Conservation (phyloP, 2,329 filamentous ascomycete species). For the Talaromyces sp. region DNA sequence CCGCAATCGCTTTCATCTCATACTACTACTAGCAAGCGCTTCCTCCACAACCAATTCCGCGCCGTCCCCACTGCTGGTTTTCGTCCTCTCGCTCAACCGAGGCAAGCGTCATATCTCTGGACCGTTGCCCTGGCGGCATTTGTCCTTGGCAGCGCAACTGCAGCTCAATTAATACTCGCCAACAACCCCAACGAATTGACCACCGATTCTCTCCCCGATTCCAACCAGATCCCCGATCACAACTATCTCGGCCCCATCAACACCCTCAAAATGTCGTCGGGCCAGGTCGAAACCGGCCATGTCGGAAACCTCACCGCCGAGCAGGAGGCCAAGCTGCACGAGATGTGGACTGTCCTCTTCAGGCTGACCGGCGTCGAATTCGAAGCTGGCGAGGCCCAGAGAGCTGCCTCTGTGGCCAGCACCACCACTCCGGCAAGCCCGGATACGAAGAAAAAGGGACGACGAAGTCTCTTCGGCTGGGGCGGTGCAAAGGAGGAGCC, state of each 20-base stretch:
- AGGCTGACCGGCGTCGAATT: slow-evolving; percentile 63
- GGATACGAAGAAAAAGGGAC: slow-evolving; percentile 60
- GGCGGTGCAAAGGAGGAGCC: slow-evolving; percentile 55
- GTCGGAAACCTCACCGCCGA: slow-evolving; percentile 83
- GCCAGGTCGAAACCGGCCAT: slow-evolving; percentile 50
- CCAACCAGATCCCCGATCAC: slow-evolving; percentile 12
- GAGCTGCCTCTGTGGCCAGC: slow-evolving; percentile 2
- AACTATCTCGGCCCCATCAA: slow-evolving; percentile 29
- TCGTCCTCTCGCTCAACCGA: slow-evolving; percentile 18
- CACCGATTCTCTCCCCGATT: not conserved
- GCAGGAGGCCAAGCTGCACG: slow-evolving; percentile 79
- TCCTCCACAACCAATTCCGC: slow-evolving; percentile 19
- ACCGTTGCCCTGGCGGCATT: slow-evolving; percentile 27
- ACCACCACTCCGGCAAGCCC: slow-evolving; percentile 14
- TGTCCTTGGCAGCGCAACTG: slow-evolving; percentile 29
- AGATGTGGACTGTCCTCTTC: slow-evolving; percentile 74
- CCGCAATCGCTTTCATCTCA: slow-evolving; percentile 16
- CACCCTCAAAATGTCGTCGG: slow-evolving; percentile 30
- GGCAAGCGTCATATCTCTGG: slow-evolving; percentile 34
- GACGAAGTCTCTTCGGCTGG: slow-evolving; percentile 60
- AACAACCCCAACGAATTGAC: not conserved
- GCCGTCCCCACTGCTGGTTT: slow-evolving; percentile 12
- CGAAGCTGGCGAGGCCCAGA: slow-evolving; percentile 17
- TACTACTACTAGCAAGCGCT: slow-evolving; percentile 19
- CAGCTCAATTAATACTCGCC: slow-evolving; percentile 18